phyloP scores from a whole-genome alignment of 192 early-diverging fungal genomes.

The Kappamyces sp. region DNA sequence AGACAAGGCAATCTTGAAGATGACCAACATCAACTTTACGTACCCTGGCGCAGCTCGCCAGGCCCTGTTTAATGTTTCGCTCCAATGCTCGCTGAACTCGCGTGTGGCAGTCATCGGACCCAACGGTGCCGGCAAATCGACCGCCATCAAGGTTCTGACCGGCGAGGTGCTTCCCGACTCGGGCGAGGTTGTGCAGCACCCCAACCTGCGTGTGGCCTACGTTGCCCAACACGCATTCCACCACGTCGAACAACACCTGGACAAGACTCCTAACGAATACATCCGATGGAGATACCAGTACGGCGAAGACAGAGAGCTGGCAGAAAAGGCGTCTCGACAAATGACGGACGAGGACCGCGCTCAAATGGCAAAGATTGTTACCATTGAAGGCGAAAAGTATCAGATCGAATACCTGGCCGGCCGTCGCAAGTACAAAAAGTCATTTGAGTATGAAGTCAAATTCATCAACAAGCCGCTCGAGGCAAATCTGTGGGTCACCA shows the following conservation, averaged over 20 bases:
- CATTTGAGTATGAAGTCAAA: constrained; percentile 78
- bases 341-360: constrained; percentile 61
- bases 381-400: constrained; percentile 49
- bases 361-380: constrained; percentile 37
- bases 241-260: constrained; percentile 75
- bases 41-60: constrained; percentile 63
- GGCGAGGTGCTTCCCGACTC: constrained; percentile 64
- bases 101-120: constrained; percentile 76
- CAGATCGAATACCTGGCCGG: constrained; percentile 59
- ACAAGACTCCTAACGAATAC: constrained; percentile 79
- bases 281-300: constrained; percentile 77
- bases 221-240: constrained; percentile 85
- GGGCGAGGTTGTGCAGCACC: constrained; percentile 72
- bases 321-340: constrained; percentile 62
- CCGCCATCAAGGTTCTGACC: constrained; percentile 74
- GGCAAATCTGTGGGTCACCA: constrained; percentile 63
- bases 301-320: constrained; percentile 70
- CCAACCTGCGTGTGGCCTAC: constrained; percentile 78
- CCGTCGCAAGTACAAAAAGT: constrained; percentile 70
- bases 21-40: constrained; percentile 65
- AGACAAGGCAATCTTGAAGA: constrained; percentile 73
- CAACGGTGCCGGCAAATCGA: constrained; percentile 83
- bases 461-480: constrained; percentile 60
- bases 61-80: constrained; percentile 55
- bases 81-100: constrained; percentile 66